A percentile compares a stretch with the other conserved stretches of the same genome.
Evolutionary conservation across 1,284 basidiomycete genomes (phyloP).

Genomic region (Marasmius tenuissimus): DNA sequence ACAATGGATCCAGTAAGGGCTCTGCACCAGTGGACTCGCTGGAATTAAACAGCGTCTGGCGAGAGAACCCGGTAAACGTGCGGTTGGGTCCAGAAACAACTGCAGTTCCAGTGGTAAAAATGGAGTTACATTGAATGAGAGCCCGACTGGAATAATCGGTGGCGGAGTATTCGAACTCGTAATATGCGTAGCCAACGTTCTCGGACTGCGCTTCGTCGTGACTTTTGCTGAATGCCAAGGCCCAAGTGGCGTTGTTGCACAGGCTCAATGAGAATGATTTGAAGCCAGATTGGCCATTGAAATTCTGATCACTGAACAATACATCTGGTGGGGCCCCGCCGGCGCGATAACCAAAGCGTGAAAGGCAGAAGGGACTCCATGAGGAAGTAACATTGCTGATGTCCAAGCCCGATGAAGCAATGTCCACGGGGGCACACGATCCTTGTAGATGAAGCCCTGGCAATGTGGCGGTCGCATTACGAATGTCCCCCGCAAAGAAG

Average conservation of each 20-base stretch:
- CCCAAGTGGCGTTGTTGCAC: too few relatives aligned
- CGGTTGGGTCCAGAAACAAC: neutral
- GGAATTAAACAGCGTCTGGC: neutral
- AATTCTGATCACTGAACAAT: too few relatives aligned
- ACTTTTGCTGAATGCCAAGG: too few relatives aligned
- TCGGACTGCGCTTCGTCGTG: neutral
- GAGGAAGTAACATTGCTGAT: too few relatives aligned
- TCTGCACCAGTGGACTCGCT: neutral
- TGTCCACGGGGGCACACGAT: neutral
- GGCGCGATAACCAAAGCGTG: too few relatives aligned
- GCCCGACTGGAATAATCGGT: neutral
- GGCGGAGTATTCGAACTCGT: neutral
- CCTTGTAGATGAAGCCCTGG: conserved; percentile 17
- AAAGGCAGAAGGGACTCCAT: too few relatives aligned
- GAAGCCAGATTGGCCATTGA: too few relatives aligned
- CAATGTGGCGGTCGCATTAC: conserved; percentile 9
- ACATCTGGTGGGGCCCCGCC: too few relatives aligned
- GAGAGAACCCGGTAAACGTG: neutral
- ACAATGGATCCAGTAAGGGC: too few relatives aligned
- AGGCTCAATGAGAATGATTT: too few relatives aligned
- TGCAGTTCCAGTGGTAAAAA: neutral
- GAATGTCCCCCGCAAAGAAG: conserved; percentile 17
- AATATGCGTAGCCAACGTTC: neutral
- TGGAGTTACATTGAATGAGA: neutral
- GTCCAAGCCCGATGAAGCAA: neutral